Evolutionary conservation across 345 rosid genomes (phyloP).

Genomic region (Syzygium aromaticum): DNA sequence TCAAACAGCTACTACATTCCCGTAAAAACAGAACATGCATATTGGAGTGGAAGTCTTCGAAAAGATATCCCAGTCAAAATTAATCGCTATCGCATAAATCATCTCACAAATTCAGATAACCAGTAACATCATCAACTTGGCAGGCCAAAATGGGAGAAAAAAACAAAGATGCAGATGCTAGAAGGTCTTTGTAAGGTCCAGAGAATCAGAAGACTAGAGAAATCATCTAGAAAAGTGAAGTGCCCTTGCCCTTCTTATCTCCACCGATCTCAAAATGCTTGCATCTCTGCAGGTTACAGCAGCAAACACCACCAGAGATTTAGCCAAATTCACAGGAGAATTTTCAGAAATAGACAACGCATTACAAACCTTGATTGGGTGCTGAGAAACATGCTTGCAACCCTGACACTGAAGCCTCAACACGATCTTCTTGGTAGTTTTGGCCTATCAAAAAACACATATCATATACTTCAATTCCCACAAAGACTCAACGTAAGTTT

Average conservation of each 20-base stretch:
- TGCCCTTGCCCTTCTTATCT: slow-evolving; percentile 17
- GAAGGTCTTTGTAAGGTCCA: neutral
- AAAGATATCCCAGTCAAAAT: neutral
- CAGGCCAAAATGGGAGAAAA: neutral
- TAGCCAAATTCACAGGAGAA: neutral
- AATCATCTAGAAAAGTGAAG: slow-evolving; percentile 4
- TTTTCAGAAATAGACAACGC: neutral
- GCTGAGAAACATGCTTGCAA: slow-evolving; percentile 14
- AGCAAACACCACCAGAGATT: neutral
- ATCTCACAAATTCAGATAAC: neutral
- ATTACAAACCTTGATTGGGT: slow-evolving; percentile 10
- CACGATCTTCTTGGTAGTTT: slow-evolving; percentile 17
- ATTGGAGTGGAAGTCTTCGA: neutral
- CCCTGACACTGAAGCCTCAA: slow-evolving; percentile 16
- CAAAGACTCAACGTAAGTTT: neutral
- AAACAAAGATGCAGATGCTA: neutral
- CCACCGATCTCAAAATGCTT: slow-evolving; percentile 16
- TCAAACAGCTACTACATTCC: neutral
- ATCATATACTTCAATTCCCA: neutral
- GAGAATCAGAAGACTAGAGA: neutral
- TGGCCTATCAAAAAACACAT: neutral
- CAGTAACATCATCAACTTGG: neutral
- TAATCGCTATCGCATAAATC: neutral
- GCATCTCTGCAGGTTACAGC: slow-evolving; percentile 3
- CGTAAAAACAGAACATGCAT: neutral